Evolutionary conservation across 148 eudicot genomes (phyloP), one percentile per base, ranked within the genome.

Genomic region (Rheum nobile): DNA sequence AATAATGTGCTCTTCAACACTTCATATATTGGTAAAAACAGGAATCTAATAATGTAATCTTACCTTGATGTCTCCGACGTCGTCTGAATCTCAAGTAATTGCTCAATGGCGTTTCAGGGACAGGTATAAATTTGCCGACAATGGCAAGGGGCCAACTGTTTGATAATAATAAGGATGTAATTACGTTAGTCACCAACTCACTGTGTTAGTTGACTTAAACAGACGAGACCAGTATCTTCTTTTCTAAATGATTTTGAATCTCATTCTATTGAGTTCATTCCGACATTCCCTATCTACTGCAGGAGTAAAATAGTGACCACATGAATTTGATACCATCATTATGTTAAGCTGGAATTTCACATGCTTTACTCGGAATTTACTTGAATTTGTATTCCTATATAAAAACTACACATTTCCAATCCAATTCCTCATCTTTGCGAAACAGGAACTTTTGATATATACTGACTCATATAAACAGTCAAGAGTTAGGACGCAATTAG

Each of bases 91-190:
- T 78, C 3, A 88, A 79, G 75, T 67, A 88, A 5, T 89, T 83
- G 74, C 88, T 78, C 26, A 90, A 76, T 3, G 96, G 89, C 47
- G 82, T 87, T 76, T 84, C 73, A 11, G 96, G 80, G 14, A 90
- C 98, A 8, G 96, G 98, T 71, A 90, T 87, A 28, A 85, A 76
- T 71, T 93, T 93, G 12, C 96, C 98, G 75, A 90, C 29, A 2
- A 80, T 72, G 52, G 96, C 98, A 82, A 93, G 98, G 28, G 98
- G 98, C 98, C 96, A 90, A 75, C 98, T 93, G 78, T 54, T 82
- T 75, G 29, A 65, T 74, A 4, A 70, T 71, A 71, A 57, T 42
- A 24, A 43, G 35, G 10, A 16, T 24, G 47, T 8, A 35, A 21
- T 19, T 11, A 37, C 29, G 29, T 54, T 29, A 54, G 61, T 7